Evolutionary conservation across 176 grass and related monocot species (phyloP).

Genomic region (Triticum urartu): DNA sequence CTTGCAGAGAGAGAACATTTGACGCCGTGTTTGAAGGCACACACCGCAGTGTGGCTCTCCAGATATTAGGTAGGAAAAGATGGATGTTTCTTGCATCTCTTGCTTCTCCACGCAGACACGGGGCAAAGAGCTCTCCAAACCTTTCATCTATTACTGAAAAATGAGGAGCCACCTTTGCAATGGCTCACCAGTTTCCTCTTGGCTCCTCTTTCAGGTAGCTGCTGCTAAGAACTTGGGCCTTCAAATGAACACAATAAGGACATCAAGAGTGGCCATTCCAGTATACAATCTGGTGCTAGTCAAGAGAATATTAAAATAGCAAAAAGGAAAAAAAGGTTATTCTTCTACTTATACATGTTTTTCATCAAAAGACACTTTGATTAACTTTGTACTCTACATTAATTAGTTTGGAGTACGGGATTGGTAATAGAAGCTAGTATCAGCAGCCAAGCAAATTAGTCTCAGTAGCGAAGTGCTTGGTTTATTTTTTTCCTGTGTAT

Average conservation of each 20-base stretch:
- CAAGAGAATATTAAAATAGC: not conserved
- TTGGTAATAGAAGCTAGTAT: not conserved
- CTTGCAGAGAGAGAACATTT: constrained; percentile 6
- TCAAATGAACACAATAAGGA: constrained; percentile 23
- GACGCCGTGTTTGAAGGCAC: constrained; percentile 23
- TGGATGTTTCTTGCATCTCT: constrained; percentile 22
- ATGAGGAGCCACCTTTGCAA: constrained; percentile 14
- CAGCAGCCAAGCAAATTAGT: not conserved
- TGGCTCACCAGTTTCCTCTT: constrained; percentile 23
- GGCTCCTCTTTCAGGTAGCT: constrained; percentile 55
- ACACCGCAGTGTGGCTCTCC: not conserved
- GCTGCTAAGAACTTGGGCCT: constrained; percentile 45
- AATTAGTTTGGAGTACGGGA: not conserved
- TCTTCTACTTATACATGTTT: not conserved
- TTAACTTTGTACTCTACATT: not conserved
- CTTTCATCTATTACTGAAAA: constrained; percentile 28
- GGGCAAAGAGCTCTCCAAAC: constrained; percentile 20
- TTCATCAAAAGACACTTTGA: not conserved
- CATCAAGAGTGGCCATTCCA: constrained; percentile 22
- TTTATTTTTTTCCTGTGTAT: not conserved
- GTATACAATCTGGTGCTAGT: not conserved
- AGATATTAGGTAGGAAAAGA: constrained; percentile 33
- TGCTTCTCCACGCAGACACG: constrained; percentile 10
- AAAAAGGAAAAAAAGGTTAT: not conserved
- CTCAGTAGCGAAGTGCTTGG: not conserved